Evolutionary conservation across 2,329 filamentous ascomycete species (phyloP).

Genomic region (Pyricularia sp.): DNA sequence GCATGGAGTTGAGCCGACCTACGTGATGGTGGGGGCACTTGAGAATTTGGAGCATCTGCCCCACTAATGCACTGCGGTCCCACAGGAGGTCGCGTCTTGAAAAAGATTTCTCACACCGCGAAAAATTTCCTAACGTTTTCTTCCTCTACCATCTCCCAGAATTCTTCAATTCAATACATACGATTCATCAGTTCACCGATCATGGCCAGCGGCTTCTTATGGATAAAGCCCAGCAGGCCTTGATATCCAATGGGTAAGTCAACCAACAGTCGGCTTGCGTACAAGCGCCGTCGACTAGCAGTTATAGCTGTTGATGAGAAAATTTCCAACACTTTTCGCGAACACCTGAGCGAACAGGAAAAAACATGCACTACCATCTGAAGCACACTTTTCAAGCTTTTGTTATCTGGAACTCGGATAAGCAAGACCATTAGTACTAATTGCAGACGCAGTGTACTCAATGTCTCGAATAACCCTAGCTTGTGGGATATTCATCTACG

Average conservation of each 20-base stretch:
- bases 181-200: not conserved
- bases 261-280: not conserved
- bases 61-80: not conserved
- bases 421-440: not conserved
- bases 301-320: slow-evolving; percentile 37
- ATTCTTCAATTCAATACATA: not conserved
- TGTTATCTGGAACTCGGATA: not conserved
- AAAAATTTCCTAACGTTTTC: not conserved
- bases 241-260: not conserved
- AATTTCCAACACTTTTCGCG: slow-evolving; percentile 41
- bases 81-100: slow-evolving; percentile 2
- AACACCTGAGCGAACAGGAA: slow-evolving; percentile 40
- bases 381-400: slow-evolving; percentile 22
- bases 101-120: slow-evolving; percentile 2
- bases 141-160: not conserved
- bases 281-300: not conserved
- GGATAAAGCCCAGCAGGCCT: not conserved
- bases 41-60: not conserved
- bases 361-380: slow-evolving; percentile 72
- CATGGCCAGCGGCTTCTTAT: not conserved
- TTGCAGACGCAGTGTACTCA: not conserved
- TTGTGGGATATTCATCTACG: not conserved
- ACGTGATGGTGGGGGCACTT: not conserved
- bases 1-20: not conserved
- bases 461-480: not conserved